Evolutionary conservation across 331 rosid genomes (phyloP), one percentile per base, ranked within the genome.

Genomic region (Quercus lobata): DNA sequence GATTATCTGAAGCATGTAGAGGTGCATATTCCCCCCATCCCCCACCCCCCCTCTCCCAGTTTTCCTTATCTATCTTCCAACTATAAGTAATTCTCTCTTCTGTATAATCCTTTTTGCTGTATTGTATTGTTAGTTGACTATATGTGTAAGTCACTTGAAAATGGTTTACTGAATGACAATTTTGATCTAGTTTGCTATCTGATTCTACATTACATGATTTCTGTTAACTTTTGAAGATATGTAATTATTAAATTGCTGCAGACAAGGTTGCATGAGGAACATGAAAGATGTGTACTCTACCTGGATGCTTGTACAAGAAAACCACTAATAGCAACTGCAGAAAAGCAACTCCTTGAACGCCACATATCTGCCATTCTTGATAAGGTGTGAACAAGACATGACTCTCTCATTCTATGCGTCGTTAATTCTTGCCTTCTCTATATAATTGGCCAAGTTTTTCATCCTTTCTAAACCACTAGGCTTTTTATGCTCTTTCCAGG

Each of bases 1-100:
- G 98, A 96, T 83, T 96, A 93, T 84, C 84, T 96, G 86, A 96
- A 92, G 92, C 99, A 96, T 81, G 99, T 93, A 74, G 99, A 96
- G 99, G 99, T 96, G 80, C 86, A 75, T 86, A 41, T 41, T 41
- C 2, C 2, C 44, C 10, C 0, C 10, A 0, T 2, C 37, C 37
- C 37, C 37, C 44, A 10, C 46, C 46, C 11, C 12, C 12, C 12
- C 46, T 0, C 12, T 41, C 49, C 49, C 1, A 1, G 14, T 41
- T 41, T 41, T 41, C 49, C 49, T 41, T 41, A 2, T 41, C 49
- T 41, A 41, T 69, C 75, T 76, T 71, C 69, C 71, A 56, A 62
- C 32, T 74, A 61, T 73, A 29, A 79, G 35, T 79, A 58, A 55
- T 78, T 69, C 71, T 18, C 6, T 11, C 7, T 73, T 71, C 29